A percentile compares a stretch with the other conserved stretches of the same genome.
Conservation (phyloP, 345 rosid species). For the Ceriops decandra region DNA sequence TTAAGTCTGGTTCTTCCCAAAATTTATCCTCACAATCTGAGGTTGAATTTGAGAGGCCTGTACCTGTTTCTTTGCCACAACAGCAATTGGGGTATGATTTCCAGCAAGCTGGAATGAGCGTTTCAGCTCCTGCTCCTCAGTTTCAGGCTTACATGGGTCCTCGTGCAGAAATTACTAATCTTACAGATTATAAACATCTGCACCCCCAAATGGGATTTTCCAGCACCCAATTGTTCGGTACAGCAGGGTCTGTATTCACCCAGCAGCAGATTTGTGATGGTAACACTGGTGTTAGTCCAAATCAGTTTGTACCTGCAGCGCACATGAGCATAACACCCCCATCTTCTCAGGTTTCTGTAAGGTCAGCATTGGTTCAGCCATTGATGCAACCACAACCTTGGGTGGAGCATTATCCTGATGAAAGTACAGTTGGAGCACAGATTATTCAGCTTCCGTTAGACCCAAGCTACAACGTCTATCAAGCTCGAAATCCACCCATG, state of each 20-base stretch:
- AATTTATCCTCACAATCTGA: conserved; percentile 32
- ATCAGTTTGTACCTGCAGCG: conserved; percentile 41
- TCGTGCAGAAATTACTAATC: conserved; percentile 32
- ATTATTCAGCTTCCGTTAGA: conserved; percentile 51
- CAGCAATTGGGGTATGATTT: conserved; percentile 42
- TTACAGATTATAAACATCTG: conserved; percentile 31
- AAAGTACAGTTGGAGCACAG: conserved; percentile 38
- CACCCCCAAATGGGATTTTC: conserved; percentile 47
- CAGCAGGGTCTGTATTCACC: conserved; percentile 29
- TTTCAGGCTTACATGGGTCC: conserved; percentile 41
- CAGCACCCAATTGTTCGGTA: conserved; percentile 34
- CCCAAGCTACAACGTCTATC: conserved; percentile 39
- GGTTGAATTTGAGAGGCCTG: conserved; percentile 40
- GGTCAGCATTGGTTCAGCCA: conserved; percentile 47
- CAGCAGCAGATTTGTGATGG: conserved; percentile 38
- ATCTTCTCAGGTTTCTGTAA: conserved; percentile 39
- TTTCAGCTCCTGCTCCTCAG: conserved; percentile 27
- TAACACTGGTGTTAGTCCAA: conserved; percentile 28
- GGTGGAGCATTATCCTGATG: conserved; percentile 39
- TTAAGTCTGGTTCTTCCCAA: conserved; percentile 36
- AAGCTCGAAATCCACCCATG: conserved; percentile 29
- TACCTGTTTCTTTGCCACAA: conserved; percentile 27
- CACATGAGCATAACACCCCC: conserved; percentile 44
- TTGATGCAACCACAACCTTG: conserved; percentile 39
- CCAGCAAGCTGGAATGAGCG: conserved; percentile 30